Percentiles rank a stretch among this genome's conserved stretches.
These are phyloP conservation scores for Cutaneotrichosporon sp. DNA, from an alignment of 1,284 basidiomycete genomes.

Conservation along the genomic window DNA sequence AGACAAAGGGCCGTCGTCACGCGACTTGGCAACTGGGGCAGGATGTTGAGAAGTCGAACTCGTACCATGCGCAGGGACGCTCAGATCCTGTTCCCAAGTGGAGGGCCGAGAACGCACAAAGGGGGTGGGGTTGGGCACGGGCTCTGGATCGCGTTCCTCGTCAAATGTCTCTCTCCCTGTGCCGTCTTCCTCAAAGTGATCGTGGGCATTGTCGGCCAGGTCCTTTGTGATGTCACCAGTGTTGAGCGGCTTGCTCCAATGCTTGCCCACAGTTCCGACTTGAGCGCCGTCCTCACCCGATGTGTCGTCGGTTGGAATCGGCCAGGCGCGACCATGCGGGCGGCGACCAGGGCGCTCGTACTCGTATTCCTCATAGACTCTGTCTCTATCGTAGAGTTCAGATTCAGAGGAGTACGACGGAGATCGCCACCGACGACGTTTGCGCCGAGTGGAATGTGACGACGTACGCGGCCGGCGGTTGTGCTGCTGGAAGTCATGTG, in stretches of 20 bases:
- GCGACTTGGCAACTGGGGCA: background rate
- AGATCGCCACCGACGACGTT: background rate
- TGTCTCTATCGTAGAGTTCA: background rate
- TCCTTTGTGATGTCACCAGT: background rate
- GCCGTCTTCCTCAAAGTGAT: background rate
- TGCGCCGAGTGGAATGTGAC: background rate
- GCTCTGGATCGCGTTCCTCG: background rate
- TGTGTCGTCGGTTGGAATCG: slow-evolving; percentile 1
- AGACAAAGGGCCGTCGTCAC: background rate
- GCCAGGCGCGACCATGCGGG: background rate
- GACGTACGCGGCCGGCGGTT: too few species aligned
- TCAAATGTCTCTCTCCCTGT: background rate
- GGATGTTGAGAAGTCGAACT: background rate
- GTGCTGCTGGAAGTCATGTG: too few species aligned
- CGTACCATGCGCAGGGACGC: background rate
- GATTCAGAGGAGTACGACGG: background rate
- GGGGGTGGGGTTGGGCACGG: background rate
- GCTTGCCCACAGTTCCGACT: background rate
- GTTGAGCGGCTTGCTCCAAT: background rate
- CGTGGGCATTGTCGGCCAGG: background rate
- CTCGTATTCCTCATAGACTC: background rate
- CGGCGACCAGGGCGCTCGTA: background rate
- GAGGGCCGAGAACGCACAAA: background rate
- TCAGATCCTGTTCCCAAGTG: background rate
- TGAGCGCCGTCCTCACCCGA: background rate